Evolutionary conservation across 2,329 filamentous ascomycete genomes (phyloP), one percentile per base, ranked within the genome.

Genomic region (Epichloe elymi): DNA sequence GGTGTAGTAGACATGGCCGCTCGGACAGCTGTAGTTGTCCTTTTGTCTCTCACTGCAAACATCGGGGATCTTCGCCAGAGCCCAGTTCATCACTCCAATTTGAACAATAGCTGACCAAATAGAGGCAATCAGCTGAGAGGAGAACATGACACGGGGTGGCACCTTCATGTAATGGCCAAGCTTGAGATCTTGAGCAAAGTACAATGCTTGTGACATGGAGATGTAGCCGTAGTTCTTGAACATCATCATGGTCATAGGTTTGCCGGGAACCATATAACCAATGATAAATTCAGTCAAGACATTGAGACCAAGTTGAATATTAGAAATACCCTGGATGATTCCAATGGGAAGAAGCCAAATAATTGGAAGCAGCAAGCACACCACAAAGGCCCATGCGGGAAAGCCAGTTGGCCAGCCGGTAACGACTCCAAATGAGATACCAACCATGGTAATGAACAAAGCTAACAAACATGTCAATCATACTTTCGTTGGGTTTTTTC

Each of bases 201-300:
- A 80, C 47, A 84, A 69, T 0, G 78, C 82, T 62, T 85, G 79
- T 15, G 72, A 72, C 79, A 85, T 83, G 66, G 74, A 79, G 51
- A 85, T 77, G 61, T 84, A 85, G 48, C 82, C 80, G 59, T 83
- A 87, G 54, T 82, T 85, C 66, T 86, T 86, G 70, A 87, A 87
- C 68, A 87, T 75, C 83, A 88, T 88, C 75, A 86, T 82, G 46
- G 82, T 82, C 54, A 87, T 71, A 2, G 84, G 83, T 3, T 75
- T 74, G 26, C 84, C 84, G 0, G 83, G 83, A 47, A 84, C 76
- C 73, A 87, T 83, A 64, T 87, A 87, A 5, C 84, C 84, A 54
- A 84, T 75, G 53, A 88, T 75, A 58, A 83, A 85, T 61, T 86
- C 83, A n/a, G 82, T 84, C 53, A 87, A 66, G 17, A 88, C 82